Evolutionary conservation across 2,329 filamentous ascomycete genomes (phyloP).

Genomic region (Xylaria arbuscula): DNA sequence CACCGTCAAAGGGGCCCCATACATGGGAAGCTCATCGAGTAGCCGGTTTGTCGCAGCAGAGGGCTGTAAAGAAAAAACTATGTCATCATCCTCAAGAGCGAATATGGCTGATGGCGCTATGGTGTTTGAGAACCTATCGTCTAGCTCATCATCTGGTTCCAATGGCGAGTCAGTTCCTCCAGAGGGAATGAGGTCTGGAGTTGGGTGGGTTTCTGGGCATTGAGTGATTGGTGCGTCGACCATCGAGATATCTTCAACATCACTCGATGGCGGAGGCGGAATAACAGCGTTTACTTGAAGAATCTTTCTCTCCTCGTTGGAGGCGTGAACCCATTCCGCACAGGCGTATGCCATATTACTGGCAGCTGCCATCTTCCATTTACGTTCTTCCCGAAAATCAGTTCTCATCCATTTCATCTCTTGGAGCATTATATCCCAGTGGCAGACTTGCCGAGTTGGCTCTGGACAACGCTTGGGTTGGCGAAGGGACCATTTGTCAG

Average conservation of each 20-base stretch:
- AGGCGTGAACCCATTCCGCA: conserved; percentile 80
- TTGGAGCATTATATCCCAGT: conserved; percentile 86
- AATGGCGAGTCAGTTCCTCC: conserved; percentile 69
- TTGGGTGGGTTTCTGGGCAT: conserved; percentile 60
- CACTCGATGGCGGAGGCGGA: conserved; percentile 55
- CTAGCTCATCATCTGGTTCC: conserved; percentile 56
- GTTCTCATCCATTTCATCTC: conserved; percentile 99
- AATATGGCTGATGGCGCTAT: conserved; percentile 83
- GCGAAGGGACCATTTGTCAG: conserved; percentile 90
- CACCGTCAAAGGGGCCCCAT: conserved; percentile 71
- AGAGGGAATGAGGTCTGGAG: conserved; percentile 75
- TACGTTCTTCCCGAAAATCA: conserved; percentile 92
- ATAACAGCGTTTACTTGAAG: conserved; percentile 74
- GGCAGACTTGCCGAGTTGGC: conserved; percentile 78
- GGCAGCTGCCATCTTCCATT: conserved; percentile 89
- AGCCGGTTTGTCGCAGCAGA: conserved; percentile 81
- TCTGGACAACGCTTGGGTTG: conserved; percentile 88
- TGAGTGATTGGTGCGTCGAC: conserved; percentile 50
- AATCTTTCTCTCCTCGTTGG: conserved; percentile 68
- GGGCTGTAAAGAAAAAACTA: conserved; percentile 80
- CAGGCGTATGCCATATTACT: conserved; percentile 85
- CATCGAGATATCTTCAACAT: conserved; percentile 50
- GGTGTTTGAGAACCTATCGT: conserved; percentile 54
- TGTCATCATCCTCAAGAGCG: conserved; percentile 81
- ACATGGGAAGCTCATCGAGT: conserved; percentile 83